phyloP scores from a whole-genome alignment of 2,329 filamentous ascomycete species.

The Alternaria metachromatica region DNA sequence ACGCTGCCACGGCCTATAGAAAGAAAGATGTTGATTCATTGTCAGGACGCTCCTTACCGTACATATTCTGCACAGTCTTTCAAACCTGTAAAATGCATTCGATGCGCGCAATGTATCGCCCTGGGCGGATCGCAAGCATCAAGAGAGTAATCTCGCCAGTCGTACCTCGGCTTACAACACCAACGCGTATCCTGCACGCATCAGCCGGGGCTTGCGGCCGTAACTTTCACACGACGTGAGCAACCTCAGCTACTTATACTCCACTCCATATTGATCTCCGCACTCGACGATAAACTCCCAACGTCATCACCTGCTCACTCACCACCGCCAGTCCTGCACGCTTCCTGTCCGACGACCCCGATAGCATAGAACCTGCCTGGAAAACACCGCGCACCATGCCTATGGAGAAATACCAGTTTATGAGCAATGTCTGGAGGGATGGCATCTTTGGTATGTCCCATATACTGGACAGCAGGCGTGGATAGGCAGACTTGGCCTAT shows the following conservation, averaged over 20 bases:
- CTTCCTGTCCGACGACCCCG: slow-evolving; percentile 1
- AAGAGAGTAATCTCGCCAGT: slow-evolving; percentile 16
- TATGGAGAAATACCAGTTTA: slow-evolving; percentile 73
- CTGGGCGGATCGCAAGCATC: not conserved
- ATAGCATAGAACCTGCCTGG: slow-evolving; percentile 17
- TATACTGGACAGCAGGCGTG: no score
- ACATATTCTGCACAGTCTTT: not conserved
- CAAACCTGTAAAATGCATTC: not conserved
- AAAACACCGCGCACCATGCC: slow-evolving; percentile 62
- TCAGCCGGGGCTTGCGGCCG: slow-evolving; percentile 25
- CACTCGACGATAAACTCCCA: not conserved
- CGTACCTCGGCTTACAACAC: slow-evolving; percentile 29
- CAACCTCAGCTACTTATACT: slow-evolving; percentile 9
- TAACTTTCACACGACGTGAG: slow-evolving; percentile 26
- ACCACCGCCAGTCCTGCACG: not conserved
- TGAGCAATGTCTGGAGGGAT: slow-evolving; percentile 85
- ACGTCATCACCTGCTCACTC: not conserved
- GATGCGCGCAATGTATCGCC: not conserved
- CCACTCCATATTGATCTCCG: not conserved
- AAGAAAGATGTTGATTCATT: not conserved
- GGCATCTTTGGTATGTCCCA: slow-evolving; percentile 75
- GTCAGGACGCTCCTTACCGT: not conserved
- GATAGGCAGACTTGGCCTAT: not conserved
- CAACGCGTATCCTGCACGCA: slow-evolving; percentile 5
- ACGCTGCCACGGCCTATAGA: not conserved